A percentile compares a stretch with the other conserved stretches of the same genome.
Conservation (phyloP, 2,329 filamentous ascomycete species). For the Fusarium sp. region DNA sequence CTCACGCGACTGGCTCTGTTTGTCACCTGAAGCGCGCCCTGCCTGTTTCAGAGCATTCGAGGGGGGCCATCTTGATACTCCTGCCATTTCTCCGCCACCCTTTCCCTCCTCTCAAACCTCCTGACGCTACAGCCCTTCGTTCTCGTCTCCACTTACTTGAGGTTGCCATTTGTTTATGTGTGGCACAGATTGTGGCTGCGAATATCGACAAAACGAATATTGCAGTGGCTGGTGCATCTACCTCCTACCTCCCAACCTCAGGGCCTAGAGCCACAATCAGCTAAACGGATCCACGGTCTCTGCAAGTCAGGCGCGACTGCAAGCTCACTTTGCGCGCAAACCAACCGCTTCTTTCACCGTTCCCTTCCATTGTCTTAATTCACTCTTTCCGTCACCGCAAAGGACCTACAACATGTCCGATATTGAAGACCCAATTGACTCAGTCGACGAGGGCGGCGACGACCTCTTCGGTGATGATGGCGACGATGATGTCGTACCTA, state of each 20-base stretch:
- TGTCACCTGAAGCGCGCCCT: conserved; percentile 42
- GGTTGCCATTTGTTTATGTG: conserved; percentile 1
- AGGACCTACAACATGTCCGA: conserved; percentile 58
- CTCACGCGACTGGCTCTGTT: conserved; percentile 28
- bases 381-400: not conserved
- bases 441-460: conserved; percentile 65
- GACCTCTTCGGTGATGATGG: conserved; percentile 71
- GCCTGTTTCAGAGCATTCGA: conserved; percentile 15
- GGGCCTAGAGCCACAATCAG: conserved; percentile 10
- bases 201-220: not conserved
- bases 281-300: conserved; percentile 4
- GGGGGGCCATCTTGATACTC: not conserved
- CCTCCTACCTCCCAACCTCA: not conserved
- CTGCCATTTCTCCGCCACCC: conserved; percentile 1
- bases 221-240: conserved; percentile 3
- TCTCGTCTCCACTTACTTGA: conserved; percentile 21
- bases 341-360: not conserved
- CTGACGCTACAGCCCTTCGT: conserved; percentile 22
- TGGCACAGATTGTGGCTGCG: not conserved
- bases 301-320: conserved; percentile 9
- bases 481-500: conserved; percentile 66
- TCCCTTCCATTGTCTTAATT: not conserved
- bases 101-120: conserved; percentile 2
- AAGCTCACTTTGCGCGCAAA: conserved; percentile 24
- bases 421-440: conserved; percentile 63